A percentile compares a stretch with the other conserved stretches of the same genome.
phyloP scores from a whole-genome alignment of 208 protist species.

The Acanthamoeba pearcei region DNA sequence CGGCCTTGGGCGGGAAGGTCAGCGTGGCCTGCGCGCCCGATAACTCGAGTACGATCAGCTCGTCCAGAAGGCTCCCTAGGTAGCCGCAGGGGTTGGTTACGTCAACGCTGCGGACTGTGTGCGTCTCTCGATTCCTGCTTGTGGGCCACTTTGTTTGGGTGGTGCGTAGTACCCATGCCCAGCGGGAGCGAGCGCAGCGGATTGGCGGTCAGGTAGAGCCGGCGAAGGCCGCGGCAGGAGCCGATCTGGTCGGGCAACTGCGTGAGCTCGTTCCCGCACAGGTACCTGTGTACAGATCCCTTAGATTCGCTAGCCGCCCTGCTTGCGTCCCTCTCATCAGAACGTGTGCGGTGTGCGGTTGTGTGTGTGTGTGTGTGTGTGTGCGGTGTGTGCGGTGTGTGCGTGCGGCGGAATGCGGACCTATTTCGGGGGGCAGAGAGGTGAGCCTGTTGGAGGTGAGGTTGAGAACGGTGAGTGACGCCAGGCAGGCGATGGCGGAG shows the following conservation, averaged over 20 bases:
- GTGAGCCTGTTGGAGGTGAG: slow-evolving; percentile 62
- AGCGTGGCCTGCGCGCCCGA: background rate
- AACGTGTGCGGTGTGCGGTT: too few relatives aligned
- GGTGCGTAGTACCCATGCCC: background rate
- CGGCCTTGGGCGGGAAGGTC: background rate
- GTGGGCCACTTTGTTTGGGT: background rate
- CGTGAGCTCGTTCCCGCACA: slow-evolving; percentile 44
- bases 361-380: too few relatives aligned
- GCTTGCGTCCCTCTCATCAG: too few relatives aligned
- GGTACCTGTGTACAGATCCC: slow-evolving; percentile 47
- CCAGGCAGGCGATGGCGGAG: slow-evolving; percentile 17
- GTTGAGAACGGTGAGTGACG: slow-evolving; percentile 33
- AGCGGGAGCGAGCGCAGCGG: slow-evolving; percentile 6
- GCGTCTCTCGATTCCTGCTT: background rate
- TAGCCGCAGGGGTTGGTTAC: background rate
- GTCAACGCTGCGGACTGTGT: background rate
- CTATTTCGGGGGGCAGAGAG: slow-evolving; percentile 53
- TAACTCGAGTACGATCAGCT: slow-evolving; percentile 27
- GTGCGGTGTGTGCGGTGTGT: background rate
- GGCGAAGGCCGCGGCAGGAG: background rate
- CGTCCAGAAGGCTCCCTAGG: background rate
- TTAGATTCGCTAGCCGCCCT: background rate
- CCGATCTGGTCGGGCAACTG: slow-evolving; percentile 11
- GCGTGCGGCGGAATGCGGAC: background rate
- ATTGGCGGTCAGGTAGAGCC: slow-evolving; percentile 41